These are phyloP conservation scores for Fusarium pseudocircinatum DNA, from an alignment of 2,329 filamentous ascomycete species.

Conservation along the genomic window DNA sequence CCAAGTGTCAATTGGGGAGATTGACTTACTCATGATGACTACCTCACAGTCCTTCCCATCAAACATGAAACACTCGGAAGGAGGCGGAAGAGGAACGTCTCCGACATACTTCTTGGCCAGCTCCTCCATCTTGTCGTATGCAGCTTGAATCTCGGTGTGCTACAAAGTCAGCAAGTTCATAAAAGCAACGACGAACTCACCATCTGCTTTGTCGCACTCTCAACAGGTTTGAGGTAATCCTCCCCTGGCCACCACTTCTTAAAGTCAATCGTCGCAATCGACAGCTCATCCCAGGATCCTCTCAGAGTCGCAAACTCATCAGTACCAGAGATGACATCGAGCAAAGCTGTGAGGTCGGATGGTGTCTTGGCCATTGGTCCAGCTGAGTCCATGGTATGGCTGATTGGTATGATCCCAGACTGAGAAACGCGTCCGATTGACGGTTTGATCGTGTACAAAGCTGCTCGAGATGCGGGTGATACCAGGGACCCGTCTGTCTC, in stretches of 20 bases:
- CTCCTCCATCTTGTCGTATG: not conserved
- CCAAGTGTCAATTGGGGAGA: not conserved
- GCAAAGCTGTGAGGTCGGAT: not conserved
- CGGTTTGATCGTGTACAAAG: constrained; percentile 44
- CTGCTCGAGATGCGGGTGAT: constrained; percentile 31
- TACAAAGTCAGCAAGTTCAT: not conserved
- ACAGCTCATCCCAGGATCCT: not conserved
- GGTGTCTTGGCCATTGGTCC: not conserved
- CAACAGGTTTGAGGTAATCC: not conserved
- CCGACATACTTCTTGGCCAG: not conserved
- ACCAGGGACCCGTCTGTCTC: constrained; percentile 48
- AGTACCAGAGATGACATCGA: not conserved
- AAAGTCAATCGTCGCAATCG: not conserved
- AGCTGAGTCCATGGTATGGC: not conserved
- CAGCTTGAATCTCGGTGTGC: not conserved
- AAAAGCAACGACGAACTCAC: fast-evolving
- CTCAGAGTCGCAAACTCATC: not conserved
- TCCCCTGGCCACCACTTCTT: not conserved
- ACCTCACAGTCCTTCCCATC: not conserved
- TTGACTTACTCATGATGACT: not conserved
- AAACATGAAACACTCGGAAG: not conserved
- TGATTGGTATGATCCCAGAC: not conserved
- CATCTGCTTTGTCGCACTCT: not conserved
- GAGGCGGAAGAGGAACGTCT: not conserved
- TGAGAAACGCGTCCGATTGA: constrained; percentile 11